Percentiles rank a stretch among this genome's conserved stretches.
Conservation (phyloP, 169 alveolate genomes). For the Perkinsus olseni region DNA sequence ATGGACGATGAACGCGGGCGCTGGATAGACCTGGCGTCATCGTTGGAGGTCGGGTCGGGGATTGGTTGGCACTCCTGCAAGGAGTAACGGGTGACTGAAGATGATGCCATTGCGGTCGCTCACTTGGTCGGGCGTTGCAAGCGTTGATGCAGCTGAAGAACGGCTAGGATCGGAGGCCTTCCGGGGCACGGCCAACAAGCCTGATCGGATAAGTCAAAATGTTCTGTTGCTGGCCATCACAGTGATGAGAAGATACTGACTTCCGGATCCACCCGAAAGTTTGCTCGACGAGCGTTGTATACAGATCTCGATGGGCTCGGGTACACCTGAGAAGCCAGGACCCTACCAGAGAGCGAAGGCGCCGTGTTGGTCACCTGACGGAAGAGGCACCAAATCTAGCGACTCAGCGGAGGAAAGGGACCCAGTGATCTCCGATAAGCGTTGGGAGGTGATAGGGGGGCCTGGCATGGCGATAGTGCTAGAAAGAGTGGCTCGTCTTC, state of each 20-base stretch:
- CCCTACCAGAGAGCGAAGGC: background rate
- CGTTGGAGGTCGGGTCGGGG: background rate
- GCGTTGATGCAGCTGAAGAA: background rate
- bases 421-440: no score
- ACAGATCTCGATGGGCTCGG: background rate
- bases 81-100: no score
- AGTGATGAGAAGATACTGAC: background rate
- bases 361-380: background rate
- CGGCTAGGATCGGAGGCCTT: background rate
- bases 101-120: no score
- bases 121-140: background rate
- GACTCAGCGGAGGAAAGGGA: background rate
- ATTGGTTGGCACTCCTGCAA: no score
- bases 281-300: background rate
- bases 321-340: background rate
- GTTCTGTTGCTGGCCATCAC: no score
- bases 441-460: no score
- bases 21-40: background rate
- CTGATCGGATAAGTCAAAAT: background rate
- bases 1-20: background rate
- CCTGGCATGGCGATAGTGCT: no score
- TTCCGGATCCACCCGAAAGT: background rate
- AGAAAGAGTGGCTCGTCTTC: no score
- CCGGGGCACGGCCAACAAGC: background rate
- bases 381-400: background rate